Evolutionary conservation across 495 filamentous ascomycete genomes (phyloP).

Genomic region (Neurospora sublineolata): DNA sequence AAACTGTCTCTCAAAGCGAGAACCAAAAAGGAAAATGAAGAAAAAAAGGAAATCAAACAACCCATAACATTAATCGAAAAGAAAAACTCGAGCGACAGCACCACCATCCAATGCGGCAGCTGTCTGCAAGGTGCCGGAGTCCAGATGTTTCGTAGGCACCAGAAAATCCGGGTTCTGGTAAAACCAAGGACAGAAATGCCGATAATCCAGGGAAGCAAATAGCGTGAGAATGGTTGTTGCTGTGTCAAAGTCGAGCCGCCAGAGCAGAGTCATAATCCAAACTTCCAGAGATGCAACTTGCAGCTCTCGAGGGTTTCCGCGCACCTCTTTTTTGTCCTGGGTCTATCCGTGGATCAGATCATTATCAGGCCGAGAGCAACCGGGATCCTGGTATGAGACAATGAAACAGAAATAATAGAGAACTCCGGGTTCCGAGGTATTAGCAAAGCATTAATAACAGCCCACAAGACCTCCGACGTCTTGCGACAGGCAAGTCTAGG

Average conservation of each 20-base stretch:
- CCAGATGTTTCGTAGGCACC: constrained; percentile 3
- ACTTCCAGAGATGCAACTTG: constrained; percentile 32
- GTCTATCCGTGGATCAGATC: constrained; percentile 29
- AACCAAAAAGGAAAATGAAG: constrained; percentile 15
- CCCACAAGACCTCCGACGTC: constrained; percentile 10
- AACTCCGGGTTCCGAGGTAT: constrained; percentile 15
- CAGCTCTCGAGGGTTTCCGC: constrained; percentile 26
- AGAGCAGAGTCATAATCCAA: neutral
- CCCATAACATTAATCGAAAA: constrained; percentile 7
- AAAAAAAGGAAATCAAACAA: constrained; percentile 20
- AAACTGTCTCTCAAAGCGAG: constrained; percentile 11
- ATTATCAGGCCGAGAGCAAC: constrained; percentile 14
- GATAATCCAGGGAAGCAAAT: constrained; percentile 1
- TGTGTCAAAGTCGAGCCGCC: constrained; percentile 6
- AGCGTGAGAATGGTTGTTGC: neutral
- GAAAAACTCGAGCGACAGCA: constrained; percentile 18
- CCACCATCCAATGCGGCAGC: constrained; percentile 8
- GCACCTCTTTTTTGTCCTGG: constrained; percentile 23
- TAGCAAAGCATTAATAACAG: constrained; percentile 14
- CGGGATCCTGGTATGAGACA: constrained; percentile 19
- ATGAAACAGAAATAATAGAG: constrained; percentile 4
- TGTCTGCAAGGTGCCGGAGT: constrained; percentile 4
- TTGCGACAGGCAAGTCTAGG: constrained; percentile 3
- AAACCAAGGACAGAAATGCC: constrained; percentile 1
- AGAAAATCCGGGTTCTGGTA: constrained; percentile 4